These are phyloP conservation scores for Fusarium lateritium DNA, from an alignment of 2,329 filamentous ascomycete genomes.

Conservation along the genomic window DNA sequence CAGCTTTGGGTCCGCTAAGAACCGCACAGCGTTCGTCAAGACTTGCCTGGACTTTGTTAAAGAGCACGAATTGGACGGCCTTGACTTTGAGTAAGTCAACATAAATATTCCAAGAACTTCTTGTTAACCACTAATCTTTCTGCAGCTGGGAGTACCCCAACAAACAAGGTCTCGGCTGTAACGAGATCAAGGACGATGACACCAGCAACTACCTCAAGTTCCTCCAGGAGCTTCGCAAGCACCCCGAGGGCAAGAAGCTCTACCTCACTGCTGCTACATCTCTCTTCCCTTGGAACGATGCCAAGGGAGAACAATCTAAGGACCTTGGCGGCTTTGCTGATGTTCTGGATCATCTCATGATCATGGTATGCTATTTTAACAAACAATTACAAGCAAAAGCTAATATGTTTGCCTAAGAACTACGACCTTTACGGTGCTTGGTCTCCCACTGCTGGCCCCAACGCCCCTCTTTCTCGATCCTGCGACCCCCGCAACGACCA, in stretches of 20 bases:
- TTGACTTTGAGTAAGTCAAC: conserved; percentile 45
- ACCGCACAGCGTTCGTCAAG: conserved; percentile 39
- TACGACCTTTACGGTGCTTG: conserved; percentile 43
- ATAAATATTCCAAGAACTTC: no score
- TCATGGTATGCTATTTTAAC: conserved; percentile 25
- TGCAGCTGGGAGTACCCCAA: conserved; percentile 45
- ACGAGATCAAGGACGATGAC: conserved; percentile 39
- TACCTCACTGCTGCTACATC: conserved; percentile 40
- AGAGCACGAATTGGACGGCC: conserved; percentile 33
- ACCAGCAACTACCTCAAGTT: conserved; percentile 41
- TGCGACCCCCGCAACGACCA: conserved; percentile 41
- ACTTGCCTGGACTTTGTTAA: conserved; percentile 29
- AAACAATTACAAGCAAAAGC: fast-evolving
- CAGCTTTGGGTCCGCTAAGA: conserved; percentile 35
- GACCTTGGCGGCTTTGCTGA: conserved; percentile 35
- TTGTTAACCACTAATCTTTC: neutral
- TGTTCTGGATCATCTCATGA: conserved; percentile 42
- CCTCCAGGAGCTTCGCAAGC: conserved; percentile 35
- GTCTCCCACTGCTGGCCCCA: conserved; percentile 35
- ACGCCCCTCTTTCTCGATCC: conserved; percentile 17
- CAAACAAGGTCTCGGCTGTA: conserved; percentile 43
- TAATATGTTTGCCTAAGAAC: conserved; percentile 10
- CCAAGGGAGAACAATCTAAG: conserved; percentile 19
- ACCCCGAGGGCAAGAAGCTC: conserved; percentile 30
- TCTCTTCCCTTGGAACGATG: conserved; percentile 40